Evolutionary conservation across 805 yeast genomes (phyloP).

Genomic region (Wickerhamiella azymoides): DNA sequence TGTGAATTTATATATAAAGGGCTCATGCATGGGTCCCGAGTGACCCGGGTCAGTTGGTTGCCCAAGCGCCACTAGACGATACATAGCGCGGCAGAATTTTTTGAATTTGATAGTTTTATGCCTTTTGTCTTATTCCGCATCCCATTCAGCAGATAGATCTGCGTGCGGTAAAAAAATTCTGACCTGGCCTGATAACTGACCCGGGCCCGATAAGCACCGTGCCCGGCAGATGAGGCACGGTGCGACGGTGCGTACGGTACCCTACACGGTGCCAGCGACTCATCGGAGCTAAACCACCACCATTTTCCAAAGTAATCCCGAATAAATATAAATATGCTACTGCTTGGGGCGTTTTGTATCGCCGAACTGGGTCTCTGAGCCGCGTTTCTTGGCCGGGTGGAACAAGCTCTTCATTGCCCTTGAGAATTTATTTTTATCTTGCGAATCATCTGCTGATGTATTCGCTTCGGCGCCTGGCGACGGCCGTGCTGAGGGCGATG

Average conservation of each 20-base stretch:
- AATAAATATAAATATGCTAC: not conserved
- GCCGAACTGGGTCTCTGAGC: not conserved
- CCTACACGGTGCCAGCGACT: no score
- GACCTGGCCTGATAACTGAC: not conserved
- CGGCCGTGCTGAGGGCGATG: not conserved
- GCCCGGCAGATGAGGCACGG: no score
- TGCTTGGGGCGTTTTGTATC: constrained; percentile 4
- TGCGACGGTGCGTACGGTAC: no score
- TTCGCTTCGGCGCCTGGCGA: no score
- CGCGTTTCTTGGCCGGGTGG: constrained; percentile 3
- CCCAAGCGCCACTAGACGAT: no score
- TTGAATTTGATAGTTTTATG: no score
- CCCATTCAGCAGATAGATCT: no score
- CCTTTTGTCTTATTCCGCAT: no score
- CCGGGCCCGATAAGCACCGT: not conserved
- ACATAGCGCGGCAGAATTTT: no score
- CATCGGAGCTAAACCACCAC: no score
- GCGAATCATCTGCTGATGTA: not conserved
- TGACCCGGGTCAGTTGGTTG: not conserved
- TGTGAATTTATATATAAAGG: not conserved
- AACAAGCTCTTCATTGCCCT: constrained; percentile 3
- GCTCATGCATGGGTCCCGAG: not conserved
- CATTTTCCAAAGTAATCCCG: no score
- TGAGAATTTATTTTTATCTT: constrained; percentile 1
- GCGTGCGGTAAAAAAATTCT: no score